phyloP scores from a whole-genome alignment of 306 rosid genomes.

The Ormosia emarginata region DNA sequence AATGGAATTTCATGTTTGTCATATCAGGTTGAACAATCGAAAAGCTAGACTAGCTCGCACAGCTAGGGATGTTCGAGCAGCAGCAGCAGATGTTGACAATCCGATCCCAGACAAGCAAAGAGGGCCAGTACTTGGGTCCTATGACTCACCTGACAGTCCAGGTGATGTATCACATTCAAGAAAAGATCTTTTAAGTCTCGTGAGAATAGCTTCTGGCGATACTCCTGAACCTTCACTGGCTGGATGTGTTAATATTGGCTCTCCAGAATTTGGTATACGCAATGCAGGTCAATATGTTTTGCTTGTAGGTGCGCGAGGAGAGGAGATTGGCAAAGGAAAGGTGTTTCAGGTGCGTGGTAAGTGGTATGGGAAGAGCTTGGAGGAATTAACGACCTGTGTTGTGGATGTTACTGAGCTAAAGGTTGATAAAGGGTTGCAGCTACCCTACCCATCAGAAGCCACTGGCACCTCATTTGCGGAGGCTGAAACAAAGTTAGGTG shows the following conservation, averaged over 20 bases:
- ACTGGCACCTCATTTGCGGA: conserved; percentile 68
- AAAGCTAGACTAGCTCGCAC: conserved; percentile 91
- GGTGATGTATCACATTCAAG: conserved; percentile 41
- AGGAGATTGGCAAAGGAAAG: conserved; percentile 65
- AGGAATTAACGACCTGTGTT: conserved; percentile 46
- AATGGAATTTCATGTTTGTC: background rate
- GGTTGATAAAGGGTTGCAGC: conserved; percentile 41
- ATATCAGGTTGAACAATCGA: conserved; percentile 85
- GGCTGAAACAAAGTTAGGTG: conserved; percentile 63
- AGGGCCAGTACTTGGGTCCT: conserved; percentile 36
- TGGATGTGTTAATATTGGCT: conserved; percentile 28
- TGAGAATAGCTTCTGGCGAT: conserved; percentile 15
- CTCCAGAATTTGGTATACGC: conserved; percentile 41
- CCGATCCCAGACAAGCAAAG: conserved; percentile 53
- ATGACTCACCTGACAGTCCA: conserved; percentile 51
- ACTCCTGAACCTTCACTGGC: conserved; percentile 34
- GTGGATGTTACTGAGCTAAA: conserved; percentile 70
- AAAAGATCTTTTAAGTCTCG: conserved; percentile 32
- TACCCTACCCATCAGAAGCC: conserved; percentile 67
- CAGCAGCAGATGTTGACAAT: conserved; percentile 44
- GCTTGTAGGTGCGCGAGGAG: conserved; percentile 52
- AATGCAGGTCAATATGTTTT: conserved; percentile 58
- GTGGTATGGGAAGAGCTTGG: conserved; percentile 70
- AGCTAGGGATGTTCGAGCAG: conserved; percentile 59
- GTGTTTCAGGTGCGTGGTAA: conserved; percentile 63